Evolutionary conservation across 345 rosid genomes (phyloP), one percentile per base, ranked within the genome.

Genomic region (Eucalyptus cloeziana): DNA sequence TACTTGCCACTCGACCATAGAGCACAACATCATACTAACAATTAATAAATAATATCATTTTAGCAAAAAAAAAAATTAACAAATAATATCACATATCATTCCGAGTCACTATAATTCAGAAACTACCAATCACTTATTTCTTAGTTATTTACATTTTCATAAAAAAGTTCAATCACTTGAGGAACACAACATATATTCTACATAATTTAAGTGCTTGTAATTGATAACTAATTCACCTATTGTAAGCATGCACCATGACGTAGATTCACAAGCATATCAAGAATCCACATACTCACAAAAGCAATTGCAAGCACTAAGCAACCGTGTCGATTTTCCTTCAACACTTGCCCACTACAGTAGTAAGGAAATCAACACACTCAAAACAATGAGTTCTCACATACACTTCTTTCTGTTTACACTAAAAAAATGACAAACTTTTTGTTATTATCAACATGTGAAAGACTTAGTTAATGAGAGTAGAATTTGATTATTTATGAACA

Each of bases 381-480:
- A 12, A 62, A 62, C 69, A 13, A 58, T 7, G 31, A 13, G 31
- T 62, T 30, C 31, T 62, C 69, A 30, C 69, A 62, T 27, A 1
- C 16, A 60, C 67, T 60, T 52, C 0, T 19, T 62, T 62, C 8
- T 62, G 0, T 62, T 62, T 62, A 62, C 69, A 62, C 4, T 1
- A 13, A 62, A 3, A 60, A 62, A 62, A 62, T 30, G 31, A 30
- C 33, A 5, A 60, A 62, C 4, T 27, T 62, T 62, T 62, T 30
- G 8, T 62, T 62, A 62, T 62, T 2, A 62, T 13, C 15, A 6
- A 62, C 16, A 62, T 13, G 33, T 62, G 69, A 62, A 62, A 62
- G 17, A 30, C 69, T 30, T 27, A 62, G 4, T 62, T 6, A 30
- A 62, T 3, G 8, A 30, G 33, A 30, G 33, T 8, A 0, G 0